Base-by-base conservation (phyloP, 805 yeast species). In the Metschnikowia dekortorum region DNA sequence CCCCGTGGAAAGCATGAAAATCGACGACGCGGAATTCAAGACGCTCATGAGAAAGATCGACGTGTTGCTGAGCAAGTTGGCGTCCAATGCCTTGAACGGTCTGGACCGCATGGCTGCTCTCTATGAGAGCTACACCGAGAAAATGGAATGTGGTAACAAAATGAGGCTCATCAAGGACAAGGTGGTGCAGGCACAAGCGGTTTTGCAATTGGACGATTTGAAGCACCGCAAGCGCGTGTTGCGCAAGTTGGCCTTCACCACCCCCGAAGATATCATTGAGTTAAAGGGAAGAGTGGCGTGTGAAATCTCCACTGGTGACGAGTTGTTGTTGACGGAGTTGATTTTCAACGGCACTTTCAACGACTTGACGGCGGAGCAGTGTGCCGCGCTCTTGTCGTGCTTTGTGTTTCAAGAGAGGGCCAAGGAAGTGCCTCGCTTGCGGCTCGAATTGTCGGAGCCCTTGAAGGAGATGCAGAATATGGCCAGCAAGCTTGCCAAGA, bases 221-320 rank as follows among this genome's bases (percentile, higher is more conserved):
- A 89, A 87, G 66, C 89, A 88, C 64, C 85, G 99, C 61, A 92
- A 90, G 67, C 79, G 98, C 61, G 98, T 95, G 1, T 74, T 94
- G 59, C 83, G 98, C 67, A 82, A 97, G 63, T 78, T 94, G 36
- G 97, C 94, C 0, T 94, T 94, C 71, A 85, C 91, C 38, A 85
- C 95, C 2, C 84, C 83, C 48, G 79, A 81, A 55, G 99, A 94
- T 67, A 85, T 94, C 53, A 95, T 94, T 55, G 97, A 94, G 66
- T 77, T 94, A 61, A 94, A 94, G 69, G 99, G 99, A 49, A 81
- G 98, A 65, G 98, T 94, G 50, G 97, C 97, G 0, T 92, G 98
- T 69, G 97, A 92, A 62, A 92, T 92, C 59, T 84, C 92, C 59
- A 86, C 95, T 22, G 97, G 97, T 52, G 89, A 84, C 63, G 96